Evolutionary conservation across 1,284 basidiomycete species (phyloP), one percentile per base, ranked within the genome.

Genomic region (Pseudozyma hubeiensis): DNA sequence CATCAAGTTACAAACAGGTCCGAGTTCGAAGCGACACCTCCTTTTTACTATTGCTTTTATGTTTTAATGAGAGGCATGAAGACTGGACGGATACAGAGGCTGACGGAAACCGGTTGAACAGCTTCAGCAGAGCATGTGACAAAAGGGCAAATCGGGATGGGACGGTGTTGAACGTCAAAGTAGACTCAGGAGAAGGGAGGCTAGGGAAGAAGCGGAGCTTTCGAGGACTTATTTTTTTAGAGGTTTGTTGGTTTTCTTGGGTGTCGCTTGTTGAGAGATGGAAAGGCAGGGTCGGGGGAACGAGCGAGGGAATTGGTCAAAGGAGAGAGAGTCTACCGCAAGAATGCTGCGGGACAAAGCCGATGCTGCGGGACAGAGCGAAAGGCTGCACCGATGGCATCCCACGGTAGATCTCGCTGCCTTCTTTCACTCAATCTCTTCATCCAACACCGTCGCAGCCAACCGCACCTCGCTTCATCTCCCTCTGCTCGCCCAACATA

Each of bases 381-480:
- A 2, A 24, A 24, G 24, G 4, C 24, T 24, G 24, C 4, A 24
- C 24, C 24, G 24, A 24, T 24, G 24, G 24, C 24, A 24, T 24
- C 24, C 24, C 35, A 37, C 14, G 35, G 35, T 37, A 9, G 35
- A 37, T 10, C 33, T 13, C 17, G 34, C 37, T 17, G 30, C 9
- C 13, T 17, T 7, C 46, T 30, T 6, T 11, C 29, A n/a, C 3
- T 7, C 16, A 7, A n/a, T 0, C 14, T 11, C 7, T 17, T 79
- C 55, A 79, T 37, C 78, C 78, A 31, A 79, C 78, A 29, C 78
- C 78, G 51, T 79, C 78, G 63, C 74, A 77, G 14, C 78, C 78
- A 66, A 79, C 78, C 8, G 60, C 59, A 49, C 76, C 78, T 7
- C 75, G 53, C 63, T 71, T 67, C 71, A 66, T 72, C 31, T 46